Evolutionary conservation across 768 basidiomycete species (phyloP), one percentile per base, ranked within the genome.

Genomic region (Stropharia rugosoannulata): DNA sequence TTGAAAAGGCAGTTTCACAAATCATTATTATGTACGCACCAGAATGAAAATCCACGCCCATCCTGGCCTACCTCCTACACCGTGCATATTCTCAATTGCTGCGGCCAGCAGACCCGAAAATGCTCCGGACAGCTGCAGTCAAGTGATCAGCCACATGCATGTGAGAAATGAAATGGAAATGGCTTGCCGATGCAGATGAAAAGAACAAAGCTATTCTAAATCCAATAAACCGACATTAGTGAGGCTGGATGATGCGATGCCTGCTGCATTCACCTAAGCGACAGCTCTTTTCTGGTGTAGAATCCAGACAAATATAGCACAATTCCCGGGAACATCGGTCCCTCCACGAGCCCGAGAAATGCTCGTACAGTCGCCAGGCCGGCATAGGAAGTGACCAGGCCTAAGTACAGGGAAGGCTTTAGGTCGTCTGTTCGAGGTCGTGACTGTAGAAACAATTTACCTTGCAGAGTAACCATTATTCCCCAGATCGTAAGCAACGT

Each of bases 1-100:
- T 27, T 25, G 22, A 15, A 18, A 11, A 18, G 42, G 16, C 16
- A 6, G 29, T 4, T 32, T 7, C n/a, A 19, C 10, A 43, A 8
- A 22, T 22, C 42, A 22, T 18, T n/a, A 18, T 18, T n/a, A 18
- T 18, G 42, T 6, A 39, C 64, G 22, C 56, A 81, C 80, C 15
- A 83, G 42, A 38, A 83, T 82, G 60, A 83, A 82, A 55, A 84
- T 79, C 84, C 82, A 86, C 13, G 79, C 73, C 86, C 86, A 88
- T 0, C 82, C 86, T 1, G 79, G 72, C 51, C 70, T 75, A 5
- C 82, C 80, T 2, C 69, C 68, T 18, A 75, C 67, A 11, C 81
- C 81, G 43, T 84, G 66, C 75, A 89, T 82, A 12, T 82, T 67
- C n/a, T 75, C 63, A 48, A 89, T 85, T 1, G 75, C 84, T 32